Evolutionary conservation across 345 rosid genomes (phyloP).

Genomic region (Pugionium cornutum): DNA sequence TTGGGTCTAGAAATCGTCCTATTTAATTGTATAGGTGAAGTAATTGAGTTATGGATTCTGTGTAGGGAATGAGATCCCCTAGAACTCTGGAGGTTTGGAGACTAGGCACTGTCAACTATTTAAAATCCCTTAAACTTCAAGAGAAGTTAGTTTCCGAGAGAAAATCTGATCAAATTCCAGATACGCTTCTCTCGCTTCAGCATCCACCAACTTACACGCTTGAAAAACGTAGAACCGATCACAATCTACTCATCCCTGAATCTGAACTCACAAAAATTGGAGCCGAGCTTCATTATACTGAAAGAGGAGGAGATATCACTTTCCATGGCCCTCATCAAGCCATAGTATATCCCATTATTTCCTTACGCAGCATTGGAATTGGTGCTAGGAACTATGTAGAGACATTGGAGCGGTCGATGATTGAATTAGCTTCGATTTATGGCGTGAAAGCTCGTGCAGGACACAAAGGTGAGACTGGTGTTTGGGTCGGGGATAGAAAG

Average conservation of each 20-base stretch:
- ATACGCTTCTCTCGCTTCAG: constrained; percentile 72
- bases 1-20: no score
- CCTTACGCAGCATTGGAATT: constrained; percentile 64
- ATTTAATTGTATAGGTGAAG: no score
- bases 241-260: constrained; percentile 65
- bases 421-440: constrained; percentile 64
- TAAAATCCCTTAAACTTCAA: constrained; percentile 79
- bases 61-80: constrained; percentile 60
- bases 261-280: constrained; percentile 67
- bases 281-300: constrained; percentile 86
- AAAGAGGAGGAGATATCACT: constrained; percentile 91
- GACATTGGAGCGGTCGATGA: constrained; percentile 74
- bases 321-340: constrained; percentile 92
- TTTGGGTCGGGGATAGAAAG: constrained; percentile 90
- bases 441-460: constrained; percentile 73
- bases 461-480: constrained; percentile 73
- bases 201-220: constrained; percentile 88
- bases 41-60: background rate
- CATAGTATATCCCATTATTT: constrained; percentile 70
- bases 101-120: constrained; percentile 68
- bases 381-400: constrained; percentile 86
- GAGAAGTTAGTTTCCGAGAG: constrained; percentile 62
- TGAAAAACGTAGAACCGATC: constrained; percentile 74
- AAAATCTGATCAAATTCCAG: constrained; percentile 56
- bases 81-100: constrained; percentile 72